Conservation (phyloP, 2,329 filamentous ascomycete genomes). For the Sphaerostilbella broomeana region DNA sequence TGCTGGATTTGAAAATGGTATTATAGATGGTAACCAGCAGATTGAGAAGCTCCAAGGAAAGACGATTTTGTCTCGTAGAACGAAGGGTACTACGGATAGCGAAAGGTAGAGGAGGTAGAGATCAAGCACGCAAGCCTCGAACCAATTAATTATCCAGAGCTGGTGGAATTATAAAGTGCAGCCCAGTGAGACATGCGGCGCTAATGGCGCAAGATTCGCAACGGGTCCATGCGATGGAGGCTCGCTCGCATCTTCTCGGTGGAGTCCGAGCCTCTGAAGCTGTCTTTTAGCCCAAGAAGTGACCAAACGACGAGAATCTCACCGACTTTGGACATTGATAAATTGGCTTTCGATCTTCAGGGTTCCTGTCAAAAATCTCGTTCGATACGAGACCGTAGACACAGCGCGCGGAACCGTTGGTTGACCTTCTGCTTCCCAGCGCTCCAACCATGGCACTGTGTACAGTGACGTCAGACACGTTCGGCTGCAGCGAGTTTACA, state of each 20-base stretch:
- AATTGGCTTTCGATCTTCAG: slow-evolving; percentile 9
- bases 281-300: neutral
- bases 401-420: no score
- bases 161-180: no score
- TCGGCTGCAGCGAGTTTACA: neutral
- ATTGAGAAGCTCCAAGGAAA: neutral
- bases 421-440: neutral
- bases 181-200: no score
- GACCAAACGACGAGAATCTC: neutral
- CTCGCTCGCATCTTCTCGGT: slow-evolving; percentile 2
- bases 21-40: neutral
- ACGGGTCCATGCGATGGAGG: slow-evolving; percentile 3
- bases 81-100: no score
- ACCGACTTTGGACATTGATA: neutral
- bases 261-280: slow-evolving; percentile 1
- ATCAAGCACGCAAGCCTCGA: no score
- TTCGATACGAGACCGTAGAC: no score
- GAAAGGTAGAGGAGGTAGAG: neutral
- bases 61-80: no score
- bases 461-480: slow-evolving; percentile 6
- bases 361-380: slow-evolving; percentile 3
- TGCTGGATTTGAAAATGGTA: neutral
- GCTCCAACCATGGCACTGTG: neutral
- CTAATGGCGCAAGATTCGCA: slow-evolving; percentile 5
- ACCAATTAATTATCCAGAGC: no score